A percentile compares a stretch with the other conserved stretches of the same genome.
phyloP scores from a whole-genome alignment of 2,329 filamentous ascomycete species.

The Talaromyces sp. region DNA sequence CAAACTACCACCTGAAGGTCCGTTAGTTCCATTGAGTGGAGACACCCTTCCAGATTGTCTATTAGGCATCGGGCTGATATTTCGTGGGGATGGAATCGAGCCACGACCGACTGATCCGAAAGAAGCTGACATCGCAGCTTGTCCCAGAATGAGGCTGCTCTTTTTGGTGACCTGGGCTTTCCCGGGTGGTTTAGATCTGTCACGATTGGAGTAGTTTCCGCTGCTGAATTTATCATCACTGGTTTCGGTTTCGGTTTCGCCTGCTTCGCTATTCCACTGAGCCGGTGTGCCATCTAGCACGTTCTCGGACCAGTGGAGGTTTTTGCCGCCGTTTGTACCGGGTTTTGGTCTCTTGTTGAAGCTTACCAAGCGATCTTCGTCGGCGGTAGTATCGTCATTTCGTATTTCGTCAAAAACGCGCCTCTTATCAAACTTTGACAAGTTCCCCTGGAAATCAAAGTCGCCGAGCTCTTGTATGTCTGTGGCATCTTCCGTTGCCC shows the following conservation, averaged over 20 bases:
- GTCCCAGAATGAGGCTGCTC: constrained; percentile 39
- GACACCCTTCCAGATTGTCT: constrained; percentile 42
- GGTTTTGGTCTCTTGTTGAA: constrained; percentile 70
- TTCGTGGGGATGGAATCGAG: constrained; percentile 34
- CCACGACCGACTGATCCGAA: constrained; percentile 33
- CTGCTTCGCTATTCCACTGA: constrained; percentile 70
- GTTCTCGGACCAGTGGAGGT: constrained; percentile 86
- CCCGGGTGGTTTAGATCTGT: constrained; percentile 38
- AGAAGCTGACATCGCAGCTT: constrained; percentile 35
- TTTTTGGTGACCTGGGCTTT: constrained; percentile 40
- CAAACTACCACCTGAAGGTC: constrained; percentile 43
- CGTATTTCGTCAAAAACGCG: constrained; percentile 88
- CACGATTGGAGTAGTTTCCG: constrained; percentile 45
- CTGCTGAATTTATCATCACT: constrained; percentile 45
- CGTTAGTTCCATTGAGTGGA: constrained; percentile 37
- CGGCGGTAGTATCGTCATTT: constrained; percentile 82
- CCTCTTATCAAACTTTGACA: constrained; percentile 93
- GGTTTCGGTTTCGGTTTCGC: constrained; percentile 52
- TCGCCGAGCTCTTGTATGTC: constrained; percentile 91
- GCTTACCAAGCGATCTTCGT: constrained; percentile 82
- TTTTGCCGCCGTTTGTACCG: constrained; percentile 77
- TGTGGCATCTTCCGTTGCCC: constrained; percentile 93
- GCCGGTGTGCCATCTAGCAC: constrained; percentile 65
- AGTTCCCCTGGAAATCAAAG: constrained; percentile 85
- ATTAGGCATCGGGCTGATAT: constrained; percentile 39